These are phyloP conservation scores for Daldinia sp. DNA, from an alignment of 2,329 filamentous ascomycete genomes.

Conservation along the genomic window DNA sequence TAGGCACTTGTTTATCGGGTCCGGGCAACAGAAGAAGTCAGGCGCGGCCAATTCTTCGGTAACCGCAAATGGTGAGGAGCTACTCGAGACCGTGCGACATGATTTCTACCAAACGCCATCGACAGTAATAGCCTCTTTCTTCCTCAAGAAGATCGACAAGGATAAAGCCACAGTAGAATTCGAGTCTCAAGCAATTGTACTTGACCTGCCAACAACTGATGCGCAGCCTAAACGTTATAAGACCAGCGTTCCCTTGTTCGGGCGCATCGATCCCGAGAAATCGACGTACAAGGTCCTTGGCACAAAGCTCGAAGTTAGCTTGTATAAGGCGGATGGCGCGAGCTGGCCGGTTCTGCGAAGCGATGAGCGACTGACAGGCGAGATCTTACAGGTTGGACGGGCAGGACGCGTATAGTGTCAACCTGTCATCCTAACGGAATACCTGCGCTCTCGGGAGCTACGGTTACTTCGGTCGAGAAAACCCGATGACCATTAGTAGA, in stretches of 20 bases:
- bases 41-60: constrained; percentile 51
- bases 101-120: constrained; percentile 96
- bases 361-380: constrained; percentile 75
- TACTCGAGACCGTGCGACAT: constrained; percentile 80
- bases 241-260: constrained; percentile 80
- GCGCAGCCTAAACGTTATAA: constrained; percentile 81
- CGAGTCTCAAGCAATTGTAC: constrained; percentile 68
- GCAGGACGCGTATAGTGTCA: constrained; percentile 69
- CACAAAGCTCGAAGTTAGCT: constrained; percentile 86
- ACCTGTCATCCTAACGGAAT: constrained; percentile 7
- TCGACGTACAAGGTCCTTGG: constrained; percentile 85
- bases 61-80: constrained; percentile 72
- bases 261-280: constrained; percentile 78
- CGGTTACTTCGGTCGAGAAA: background rate
- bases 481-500: background rate
- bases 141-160: constrained; percentile 97
- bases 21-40: constrained; percentile 68
- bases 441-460: background rate
- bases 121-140: constrained; percentile 89
- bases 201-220: constrained; percentile 90
- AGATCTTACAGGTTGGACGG: constrained; percentile 90
- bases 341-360: constrained; percentile 89
- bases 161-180: constrained; percentile 80
- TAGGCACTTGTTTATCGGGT: constrained; percentile 86
- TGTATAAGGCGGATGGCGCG: constrained; percentile 77